Base-by-base conservation (phyloP, 2,329 filamentous ascomycete genomes). In the Coleophoma crateriformis region DNA sequence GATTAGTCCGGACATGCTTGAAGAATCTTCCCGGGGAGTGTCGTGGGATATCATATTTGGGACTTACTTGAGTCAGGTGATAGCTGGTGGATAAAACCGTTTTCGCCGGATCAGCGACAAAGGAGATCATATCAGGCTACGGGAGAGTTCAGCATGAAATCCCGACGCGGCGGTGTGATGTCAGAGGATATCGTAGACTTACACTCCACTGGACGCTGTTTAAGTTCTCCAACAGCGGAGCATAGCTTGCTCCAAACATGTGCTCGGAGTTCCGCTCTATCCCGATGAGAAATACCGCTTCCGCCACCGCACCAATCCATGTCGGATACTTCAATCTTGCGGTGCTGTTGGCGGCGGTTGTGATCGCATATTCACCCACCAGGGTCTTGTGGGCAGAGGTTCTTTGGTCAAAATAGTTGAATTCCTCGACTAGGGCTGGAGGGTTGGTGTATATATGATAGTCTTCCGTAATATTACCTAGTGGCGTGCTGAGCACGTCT, bases 1-100 rank as follows among this genome's bases (percentile, higher is more conserved):
- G 19, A 19, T 19, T 19, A 19, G 19, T 19, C 19, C 19, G 19
- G 19, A 19, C 19, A 19, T 19, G 19, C 3, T 19, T 19, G 19
- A 19, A 19, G 3, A 19, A 3, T 19, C 19, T 19, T 3, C 19
- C 19, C 19, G 19, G 19, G 19, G 19, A 3, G 19, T 19, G 19
- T 19, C 19, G 19, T 19, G 19, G 19, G 19, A 19, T 19, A 3
- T 19, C 19, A 19, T 19, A 19, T 19, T 3, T 19, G 19, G 19
- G 19, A 19, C 19, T 19, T 19, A 19, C 19, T 19, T 2, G 3
- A 3, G 19, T 77, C 6, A 74, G 64, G 52, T 73, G 71, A 68
- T 73, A 78, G 42, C 71, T 75, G 3, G 74, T 77, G 1, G 74
- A 77, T 11, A 66, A 67, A 1, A 75, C 77, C 0, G 75, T 78